Conservation (phyloP, 805 yeast species). For the Schwanniomyces vanrijiae region DNA sequence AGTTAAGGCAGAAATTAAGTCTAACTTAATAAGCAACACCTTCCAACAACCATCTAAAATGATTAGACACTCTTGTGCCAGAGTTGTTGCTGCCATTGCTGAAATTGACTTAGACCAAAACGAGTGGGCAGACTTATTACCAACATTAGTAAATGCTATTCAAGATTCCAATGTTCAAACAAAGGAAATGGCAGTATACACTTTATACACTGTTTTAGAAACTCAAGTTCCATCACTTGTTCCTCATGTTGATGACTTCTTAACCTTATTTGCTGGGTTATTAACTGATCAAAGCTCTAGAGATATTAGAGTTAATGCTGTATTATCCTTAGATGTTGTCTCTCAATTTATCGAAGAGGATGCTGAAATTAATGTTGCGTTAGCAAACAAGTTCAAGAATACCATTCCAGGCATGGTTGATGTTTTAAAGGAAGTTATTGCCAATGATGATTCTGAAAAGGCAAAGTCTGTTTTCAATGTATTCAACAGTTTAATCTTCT, state of each 20-base stretch:
- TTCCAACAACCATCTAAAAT: constrained; percentile 63
- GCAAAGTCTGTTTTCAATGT: constrained; percentile 80
- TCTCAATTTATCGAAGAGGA: constrained; percentile 67
- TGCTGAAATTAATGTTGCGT: constrained; percentile 42
- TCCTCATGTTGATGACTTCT: constrained; percentile 62
- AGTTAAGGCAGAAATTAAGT: constrained; percentile 61
- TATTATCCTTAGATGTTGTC: constrained; percentile 74
- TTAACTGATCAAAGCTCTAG: constrained; percentile 60
- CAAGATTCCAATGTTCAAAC: constrained; percentile 52
- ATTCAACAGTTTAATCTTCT: constrained; percentile 72
- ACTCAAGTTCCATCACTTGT: constrained; percentile 58
- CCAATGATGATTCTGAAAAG: constrained; percentile 66
- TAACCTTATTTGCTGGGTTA: constrained; percentile 68
- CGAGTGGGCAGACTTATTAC: constrained; percentile 77
- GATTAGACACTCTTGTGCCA: constrained; percentile 85
- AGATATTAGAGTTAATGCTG: constrained; percentile 79
- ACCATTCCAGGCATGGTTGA: constrained; percentile 79
- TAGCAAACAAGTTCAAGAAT: constrained; percentile 56
- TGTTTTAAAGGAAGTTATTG: constrained; percentile 73
- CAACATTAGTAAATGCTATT: constrained; percentile 64
- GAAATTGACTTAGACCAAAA: constrained; percentile 62
- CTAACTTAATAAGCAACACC: constrained; percentile 66
- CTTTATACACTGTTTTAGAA: constrained; percentile 77
- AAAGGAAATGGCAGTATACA: constrained; percentile 82
- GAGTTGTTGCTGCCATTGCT: constrained; percentile 86